phyloP scores from a whole-genome alignment of 495 filamentous ascomycete genomes.

The Xylaria cubensis region DNA sequence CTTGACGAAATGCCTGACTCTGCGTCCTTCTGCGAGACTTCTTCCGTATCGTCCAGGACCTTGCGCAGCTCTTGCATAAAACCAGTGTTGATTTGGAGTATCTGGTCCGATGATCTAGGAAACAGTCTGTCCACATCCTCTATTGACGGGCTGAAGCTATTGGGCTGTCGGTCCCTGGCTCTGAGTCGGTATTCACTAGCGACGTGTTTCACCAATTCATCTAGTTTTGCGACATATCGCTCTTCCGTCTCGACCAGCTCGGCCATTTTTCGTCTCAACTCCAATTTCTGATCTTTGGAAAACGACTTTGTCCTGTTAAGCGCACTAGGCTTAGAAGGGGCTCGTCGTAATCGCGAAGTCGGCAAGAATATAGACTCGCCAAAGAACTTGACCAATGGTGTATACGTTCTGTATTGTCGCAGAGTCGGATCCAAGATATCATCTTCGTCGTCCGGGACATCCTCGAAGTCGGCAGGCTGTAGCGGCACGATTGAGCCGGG shows the following conservation, averaged over 20 bases:
- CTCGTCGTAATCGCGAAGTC: constrained; percentile 83
- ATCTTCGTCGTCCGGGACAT: constrained; percentile 62
- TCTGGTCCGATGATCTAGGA: constrained; percentile 76
- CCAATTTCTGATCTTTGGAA: constrained; percentile 79
- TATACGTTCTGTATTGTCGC: constrained; percentile 76
- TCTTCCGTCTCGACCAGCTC: constrained; percentile 94
- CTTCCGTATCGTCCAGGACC: constrained; percentile 83
- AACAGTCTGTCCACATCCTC: constrained; percentile 78
- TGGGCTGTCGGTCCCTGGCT: constrained; percentile 60
- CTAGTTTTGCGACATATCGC: constrained; percentile 85
- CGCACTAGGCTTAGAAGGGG: constrained; percentile 83
- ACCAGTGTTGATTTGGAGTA: constrained; percentile 76
- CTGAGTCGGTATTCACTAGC: constrained; percentile 74
- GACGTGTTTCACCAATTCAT: constrained; percentile 78
- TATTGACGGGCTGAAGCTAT: constrained; percentile 74
- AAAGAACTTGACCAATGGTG: constrained; percentile 73
- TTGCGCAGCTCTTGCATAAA: constrained; percentile 78
- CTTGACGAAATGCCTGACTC: constrained; percentile 48
- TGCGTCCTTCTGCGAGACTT: constrained; percentile 74
- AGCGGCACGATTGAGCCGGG: constrained; percentile 70
- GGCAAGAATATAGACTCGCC: constrained; percentile 86
- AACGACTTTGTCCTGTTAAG: constrained; percentile 75
- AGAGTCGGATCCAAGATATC: constrained; percentile 65
- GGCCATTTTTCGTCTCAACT: constrained; percentile 84
- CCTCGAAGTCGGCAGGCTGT: constrained; percentile 56